Percentiles rank a stretch among this genome's conserved stretches.
These are phyloP conservation scores for Citrus trifoliata DNA, from an alignment of 345 rosid genomes.

Conservation along the genomic window DNA sequence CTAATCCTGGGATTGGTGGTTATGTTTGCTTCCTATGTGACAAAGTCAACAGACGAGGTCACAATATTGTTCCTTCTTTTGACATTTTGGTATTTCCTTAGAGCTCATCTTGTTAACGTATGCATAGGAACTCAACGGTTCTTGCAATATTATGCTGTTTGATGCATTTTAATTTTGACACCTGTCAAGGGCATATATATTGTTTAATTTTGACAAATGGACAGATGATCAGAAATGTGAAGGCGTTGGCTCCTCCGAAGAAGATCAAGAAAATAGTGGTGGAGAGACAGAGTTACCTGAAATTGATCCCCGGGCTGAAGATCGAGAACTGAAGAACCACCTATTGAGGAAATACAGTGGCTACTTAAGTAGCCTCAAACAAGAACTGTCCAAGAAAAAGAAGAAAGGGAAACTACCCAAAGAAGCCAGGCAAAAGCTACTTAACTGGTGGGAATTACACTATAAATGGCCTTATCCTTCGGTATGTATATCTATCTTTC, in stretches of 20 bases:
- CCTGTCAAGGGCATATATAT: not conserved
- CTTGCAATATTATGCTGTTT: not conserved
- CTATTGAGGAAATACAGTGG: constrained; percentile 90
- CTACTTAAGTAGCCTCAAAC: constrained; percentile 90
- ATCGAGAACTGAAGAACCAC: constrained; percentile 90
- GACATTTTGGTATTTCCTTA: not conserved
- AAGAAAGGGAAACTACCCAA: constrained; percentile 98
- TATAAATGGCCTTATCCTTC: constrained; percentile 99
- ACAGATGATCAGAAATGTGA: constrained; percentile 77
- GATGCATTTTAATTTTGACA: not conserved
- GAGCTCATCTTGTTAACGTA: not conserved
- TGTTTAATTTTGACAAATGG: constrained; percentile 1
- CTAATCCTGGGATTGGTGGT: not conserved
- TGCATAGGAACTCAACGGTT: not conserved
- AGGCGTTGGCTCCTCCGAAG: constrained; percentile 78
- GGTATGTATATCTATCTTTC: constrained; percentile 32
- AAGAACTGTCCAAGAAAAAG: constrained; percentile 96
- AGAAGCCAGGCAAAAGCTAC: constrained; percentile 98
- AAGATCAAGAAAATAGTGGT: constrained; percentile 75
- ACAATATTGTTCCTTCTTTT: not conserved
- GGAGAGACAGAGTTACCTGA: constrained; percentile 82
- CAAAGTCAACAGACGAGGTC: not conserved
- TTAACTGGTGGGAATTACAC: constrained; percentile 98
- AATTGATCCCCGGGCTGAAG: constrained; percentile 93
- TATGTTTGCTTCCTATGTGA: not conserved